phyloP scores from a whole-genome alignment of 73 alveolate species.

The Loxodes magnus region DNA sequence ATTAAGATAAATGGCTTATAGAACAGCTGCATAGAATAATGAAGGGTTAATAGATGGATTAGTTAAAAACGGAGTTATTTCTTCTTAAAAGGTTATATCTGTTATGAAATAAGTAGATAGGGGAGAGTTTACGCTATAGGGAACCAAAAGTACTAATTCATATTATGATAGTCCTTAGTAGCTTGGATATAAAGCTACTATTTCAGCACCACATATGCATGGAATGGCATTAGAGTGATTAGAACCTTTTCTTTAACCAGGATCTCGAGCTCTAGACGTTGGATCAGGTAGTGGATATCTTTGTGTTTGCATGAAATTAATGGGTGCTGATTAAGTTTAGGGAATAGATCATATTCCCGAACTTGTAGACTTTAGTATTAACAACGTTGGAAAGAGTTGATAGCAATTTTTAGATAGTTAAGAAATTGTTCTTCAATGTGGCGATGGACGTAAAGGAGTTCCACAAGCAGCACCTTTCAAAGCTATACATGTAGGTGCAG shows the following conservation, averaged over 20 bases:
- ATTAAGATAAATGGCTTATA: too few species aligned
- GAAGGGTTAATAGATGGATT: too few species aligned
- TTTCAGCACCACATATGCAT: conserved; percentile 58
- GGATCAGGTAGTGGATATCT: conserved; percentile 57
- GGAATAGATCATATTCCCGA: conserved; percentile 45
- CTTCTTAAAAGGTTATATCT: too few species aligned
- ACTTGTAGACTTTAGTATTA: conserved; percentile 14
- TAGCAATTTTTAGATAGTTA: conserved; percentile 13
- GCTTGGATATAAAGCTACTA: conserved; percentile 28
- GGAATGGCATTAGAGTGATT: conserved; percentile 31
- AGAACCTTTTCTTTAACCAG: conserved; percentile 7
- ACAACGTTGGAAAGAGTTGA: conserved; percentile 21
- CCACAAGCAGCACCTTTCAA: conserved; percentile 57
- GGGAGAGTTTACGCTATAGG: too few species aligned
- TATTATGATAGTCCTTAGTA: conserved; percentile 35
- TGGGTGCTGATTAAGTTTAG: conserved; percentile 26
- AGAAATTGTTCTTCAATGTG: conserved; percentile 11
- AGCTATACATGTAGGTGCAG: conserved; percentile 78
- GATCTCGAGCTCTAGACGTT: conserved; percentile 28
- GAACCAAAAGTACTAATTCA: too few species aligned
- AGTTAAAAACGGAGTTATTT: too few species aligned
- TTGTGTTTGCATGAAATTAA: conserved; percentile 30
- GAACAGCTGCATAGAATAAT: too few species aligned
- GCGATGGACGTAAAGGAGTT: conserved; percentile 69
- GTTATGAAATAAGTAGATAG: too few species aligned